Conservation (phyloP, 331 rosid species). For the Pyrus hybrid region DNA sequence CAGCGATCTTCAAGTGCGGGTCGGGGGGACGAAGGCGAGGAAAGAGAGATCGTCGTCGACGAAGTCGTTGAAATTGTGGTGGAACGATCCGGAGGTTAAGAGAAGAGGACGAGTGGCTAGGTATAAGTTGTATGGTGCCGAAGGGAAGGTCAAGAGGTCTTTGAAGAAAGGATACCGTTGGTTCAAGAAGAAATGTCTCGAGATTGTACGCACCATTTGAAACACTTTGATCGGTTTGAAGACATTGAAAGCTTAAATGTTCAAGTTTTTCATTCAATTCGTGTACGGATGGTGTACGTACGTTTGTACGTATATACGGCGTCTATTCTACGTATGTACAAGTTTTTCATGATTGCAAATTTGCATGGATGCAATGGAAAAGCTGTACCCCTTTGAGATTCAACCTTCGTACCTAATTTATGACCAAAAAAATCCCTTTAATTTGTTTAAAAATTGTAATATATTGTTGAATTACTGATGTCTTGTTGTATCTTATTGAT, state of each 20-base stretch:
- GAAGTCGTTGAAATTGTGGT: conserved; percentile 24
- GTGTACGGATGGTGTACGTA: not conserved
- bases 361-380: not conserved
- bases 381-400: not conserved
- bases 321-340: not conserved
- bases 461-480: no score
- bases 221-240: not conserved
- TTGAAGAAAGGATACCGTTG: conserved; percentile 62
- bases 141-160: conserved; percentile 54
- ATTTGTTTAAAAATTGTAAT: no score
- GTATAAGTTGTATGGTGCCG: conserved; percentile 46
- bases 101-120: conserved; percentile 37
- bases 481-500: no score
- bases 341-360: not conserved
- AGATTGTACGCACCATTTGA: conserved; percentile 19
- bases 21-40: not conserved
- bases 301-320: not conserved
- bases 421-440: no score
- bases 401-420: no score
- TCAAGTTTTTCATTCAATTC: not conserved
- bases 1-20: not conserved
- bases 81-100: conserved; percentile 59
- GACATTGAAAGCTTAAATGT: not conserved
- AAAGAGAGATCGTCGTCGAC: not conserved
- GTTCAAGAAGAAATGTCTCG: conserved; percentile 51